phyloP scores from a whole-genome alignment of 768 basidiomycete genomes.

The Pisolithus orientalis region DNA sequence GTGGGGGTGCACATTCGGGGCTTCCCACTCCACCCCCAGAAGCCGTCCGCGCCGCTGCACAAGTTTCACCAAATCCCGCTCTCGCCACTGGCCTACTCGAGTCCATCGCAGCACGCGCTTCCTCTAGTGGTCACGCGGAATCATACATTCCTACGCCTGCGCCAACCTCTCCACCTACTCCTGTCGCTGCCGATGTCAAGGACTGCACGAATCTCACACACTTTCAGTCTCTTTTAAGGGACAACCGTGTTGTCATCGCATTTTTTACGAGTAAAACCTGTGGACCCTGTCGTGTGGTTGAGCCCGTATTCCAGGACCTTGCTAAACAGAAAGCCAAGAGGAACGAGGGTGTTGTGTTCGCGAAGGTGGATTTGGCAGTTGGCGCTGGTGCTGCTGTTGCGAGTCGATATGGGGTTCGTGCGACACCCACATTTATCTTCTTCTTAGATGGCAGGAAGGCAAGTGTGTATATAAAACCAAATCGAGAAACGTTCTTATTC shows the following conservation, averaged over 20 bases:
- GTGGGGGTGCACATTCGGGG: conserved; percentile 32
- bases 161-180: conserved; percentile 17
- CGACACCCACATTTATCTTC: conserved; percentile 87
- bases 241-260: conserved; percentile 67
- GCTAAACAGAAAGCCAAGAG: conserved; percentile 54
- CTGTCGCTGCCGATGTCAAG: conserved; percentile 42
- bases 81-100: conserved; percentile 51
- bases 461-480: conserved; percentile 7
- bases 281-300: conserved; percentile 76
- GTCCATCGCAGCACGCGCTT: conserved; percentile 48
- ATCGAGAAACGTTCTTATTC: neutral
- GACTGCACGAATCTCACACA: conserved; percentile 70
- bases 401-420: conserved; percentile 55
- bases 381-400: conserved; percentile 61
- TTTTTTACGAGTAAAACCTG: conserved; percentile 79
- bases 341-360: conserved; percentile 57
- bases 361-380: conserved; percentile 76
- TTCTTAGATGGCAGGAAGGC: conserved; percentile 76
- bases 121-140: conserved; percentile 15
- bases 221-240: conserved; percentile 56
- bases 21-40: conserved; percentile 25
- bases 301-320: conserved; percentile 75
- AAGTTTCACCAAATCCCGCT: conserved; percentile 39
- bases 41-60: conserved; percentile 15
- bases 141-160: conserved; percentile 14